Conservation (phyloP, 371 early-diverging fungal genomes). For the Saksenaea oblongispora region DNA sequence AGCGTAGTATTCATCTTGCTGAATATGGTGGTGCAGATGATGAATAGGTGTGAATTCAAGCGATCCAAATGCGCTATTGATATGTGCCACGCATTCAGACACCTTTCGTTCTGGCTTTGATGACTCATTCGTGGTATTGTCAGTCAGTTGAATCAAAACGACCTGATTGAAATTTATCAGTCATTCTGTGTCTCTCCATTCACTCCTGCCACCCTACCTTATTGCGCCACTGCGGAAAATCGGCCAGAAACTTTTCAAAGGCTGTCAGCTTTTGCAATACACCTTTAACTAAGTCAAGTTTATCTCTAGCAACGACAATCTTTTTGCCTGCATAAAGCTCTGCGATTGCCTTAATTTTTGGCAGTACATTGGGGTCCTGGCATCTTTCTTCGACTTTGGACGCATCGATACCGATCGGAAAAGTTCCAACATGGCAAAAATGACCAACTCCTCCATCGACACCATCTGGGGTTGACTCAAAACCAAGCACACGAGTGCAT, state of each 20-base stretch:
- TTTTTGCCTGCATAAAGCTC: constrained; percentile 92
- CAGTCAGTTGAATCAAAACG: constrained; percentile 85
- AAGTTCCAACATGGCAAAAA: constrained; percentile 82
- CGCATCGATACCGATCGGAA: constrained; percentile 97
- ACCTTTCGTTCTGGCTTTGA: constrained; percentile 82
- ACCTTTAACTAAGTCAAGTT: constrained; percentile 98
- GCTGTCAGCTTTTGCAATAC: constrained; percentile 96
- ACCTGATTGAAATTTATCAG: constrained; percentile 46
- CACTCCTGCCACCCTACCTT: constrained; percentile 41
- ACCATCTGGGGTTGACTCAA: constrained; percentile 84
- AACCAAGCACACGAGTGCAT: constrained; percentile 88
- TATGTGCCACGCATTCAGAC: constrained; percentile 86
- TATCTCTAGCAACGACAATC: constrained; percentile 97
- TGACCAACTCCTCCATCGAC: constrained; percentile 72
- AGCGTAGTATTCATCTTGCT: constrained; percentile 93
- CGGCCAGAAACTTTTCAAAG: constrained; percentile 89
- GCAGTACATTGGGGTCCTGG: constrained; percentile 51
- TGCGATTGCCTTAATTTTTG: constrained; percentile 75
- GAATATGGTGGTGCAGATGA: constrained; percentile 94
- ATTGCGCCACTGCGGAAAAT: constrained; percentile 90
- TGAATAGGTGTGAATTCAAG: constrained; percentile 95
- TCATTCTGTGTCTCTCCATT: neutral
- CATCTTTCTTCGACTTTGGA: constrained; percentile 43
- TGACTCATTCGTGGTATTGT: constrained; percentile 48
- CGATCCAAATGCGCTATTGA: constrained; percentile 94